These are phyloP conservation scores for Yamadazyma atlantica DNA, from an alignment of 1,139 yeast genomes.

Conservation along the genomic window DNA sequence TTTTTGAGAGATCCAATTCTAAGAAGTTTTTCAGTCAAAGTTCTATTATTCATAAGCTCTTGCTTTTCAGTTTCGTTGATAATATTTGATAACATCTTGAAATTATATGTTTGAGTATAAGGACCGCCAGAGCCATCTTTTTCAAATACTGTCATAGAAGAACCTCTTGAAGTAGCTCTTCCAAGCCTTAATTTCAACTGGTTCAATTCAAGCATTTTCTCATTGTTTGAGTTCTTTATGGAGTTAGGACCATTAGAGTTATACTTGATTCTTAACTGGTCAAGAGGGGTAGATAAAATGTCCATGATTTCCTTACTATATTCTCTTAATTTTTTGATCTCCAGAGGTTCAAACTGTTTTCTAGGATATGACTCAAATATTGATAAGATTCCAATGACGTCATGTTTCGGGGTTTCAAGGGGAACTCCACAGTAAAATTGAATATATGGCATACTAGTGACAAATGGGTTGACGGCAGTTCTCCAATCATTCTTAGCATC, in stretches of 20 bases:
- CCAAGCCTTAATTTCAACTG: conserved; percentile 42
- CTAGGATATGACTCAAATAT: conserved; percentile 55
- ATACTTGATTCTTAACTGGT: conserved; percentile 10
- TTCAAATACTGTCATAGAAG: conserved; percentile 48
- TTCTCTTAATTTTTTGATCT: conserved; percentile 32
- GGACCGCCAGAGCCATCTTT: conserved; percentile 64
- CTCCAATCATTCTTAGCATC: conserved; percentile 74
- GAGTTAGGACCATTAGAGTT: not conserved
- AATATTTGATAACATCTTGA: conserved; percentile 35
- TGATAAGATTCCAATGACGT: conserved; percentile 59
- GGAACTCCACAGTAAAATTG: conserved; percentile 68
- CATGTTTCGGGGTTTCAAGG: conserved; percentile 35
- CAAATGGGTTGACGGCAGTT: conserved; percentile 57
- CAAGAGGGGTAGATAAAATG: conserved; percentile 37
- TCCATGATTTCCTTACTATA: conserved; percentile 45
- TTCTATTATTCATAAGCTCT: conserved; percentile 18
- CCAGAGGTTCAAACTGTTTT: conserved; percentile 32
- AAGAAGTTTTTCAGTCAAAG: conserved; percentile 40
- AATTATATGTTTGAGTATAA: conserved; percentile 47
- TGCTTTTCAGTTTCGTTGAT: conserved; percentile 17
- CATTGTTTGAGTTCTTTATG: conserved; percentile 9
- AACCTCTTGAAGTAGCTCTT: conserved; percentile 51
- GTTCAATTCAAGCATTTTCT: conserved; percentile 21
- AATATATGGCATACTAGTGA: conserved; percentile 58
- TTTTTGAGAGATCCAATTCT: conserved; percentile 40